Base-by-base conservation (phyloP, 2,329 filamentous ascomycete genomes). In the Knufia petricola region DNA sequence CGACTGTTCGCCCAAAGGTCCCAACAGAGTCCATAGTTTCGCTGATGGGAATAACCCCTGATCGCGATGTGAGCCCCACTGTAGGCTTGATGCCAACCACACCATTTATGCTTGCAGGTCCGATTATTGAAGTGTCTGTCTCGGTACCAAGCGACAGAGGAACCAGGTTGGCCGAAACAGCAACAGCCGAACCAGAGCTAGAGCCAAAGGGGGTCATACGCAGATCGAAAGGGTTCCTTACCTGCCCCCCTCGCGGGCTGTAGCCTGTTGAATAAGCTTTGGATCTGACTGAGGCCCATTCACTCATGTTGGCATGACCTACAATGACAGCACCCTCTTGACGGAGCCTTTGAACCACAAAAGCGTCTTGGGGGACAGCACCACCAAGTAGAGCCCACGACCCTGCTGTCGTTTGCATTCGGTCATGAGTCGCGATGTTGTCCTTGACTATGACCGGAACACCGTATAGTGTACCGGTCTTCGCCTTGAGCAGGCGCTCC, bases 191-290 rank as follows among this genome's bases (percentile, higher is more conserved):
- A 19, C 64, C 64, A 34, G 55, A 60, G 20, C 57, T 51, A 53
- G 56, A 39, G 2, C 34, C 45, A 20, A 36, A 36, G 3, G 43
- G 28, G 2, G 43, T 46, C 24, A 13, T 46, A 2, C 28, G 28
- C 10, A 46, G 43, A 23, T 46, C 30, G 24, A 36, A 87, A 0
- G 84, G 72, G 57, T 73, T 81, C 37, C 79, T 69, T 40, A 71
- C 72, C 63, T 86, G 81, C 0, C 81, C 82, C 17, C 81, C 81
- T 4, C 81, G 71, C 3, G 68, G 74, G 34, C 77, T 81, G 59
- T 80, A 86, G 1, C 82, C 83, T 61, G 28, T 37, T 4, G 43
- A 36, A 23, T 46, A 46, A 3, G 28, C 20, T 19, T 42, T 54
- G 12, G 54, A 53, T 49, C 54, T 54, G 46, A 59, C 53, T 7